These are phyloP conservation scores for Avena atlantica DNA, from an alignment of 176 grass and related monocot genomes.

Conservation along the genomic window DNA sequence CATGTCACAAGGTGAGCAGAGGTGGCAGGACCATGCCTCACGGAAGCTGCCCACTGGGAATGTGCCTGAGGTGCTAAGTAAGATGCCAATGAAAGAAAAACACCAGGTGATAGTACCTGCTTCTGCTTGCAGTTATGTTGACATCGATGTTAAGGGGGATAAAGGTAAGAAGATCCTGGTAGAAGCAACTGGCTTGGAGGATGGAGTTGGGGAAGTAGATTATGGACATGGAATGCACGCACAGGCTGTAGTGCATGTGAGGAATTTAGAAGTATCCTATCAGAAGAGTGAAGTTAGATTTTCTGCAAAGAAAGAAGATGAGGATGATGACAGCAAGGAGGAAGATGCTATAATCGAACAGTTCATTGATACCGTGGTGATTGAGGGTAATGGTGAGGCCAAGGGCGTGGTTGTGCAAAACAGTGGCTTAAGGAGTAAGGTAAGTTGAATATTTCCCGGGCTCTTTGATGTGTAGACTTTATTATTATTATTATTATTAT, in stretches of 20 bases:
- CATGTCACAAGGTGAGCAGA: conserved; percentile 29
- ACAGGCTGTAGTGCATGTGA: conserved; percentile 6
- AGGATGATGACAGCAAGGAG: conserved; percentile 13
- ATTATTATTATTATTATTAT: neutral
- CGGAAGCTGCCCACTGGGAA: conserved; percentile 18
- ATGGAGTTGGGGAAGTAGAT: neutral
- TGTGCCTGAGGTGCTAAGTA: conserved; percentile 30
- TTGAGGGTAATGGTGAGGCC: conserved; percentile 38
- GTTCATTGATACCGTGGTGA: conserved; percentile 31
- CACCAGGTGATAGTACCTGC: conserved; percentile 9
- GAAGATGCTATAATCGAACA: conserved; percentile 49
- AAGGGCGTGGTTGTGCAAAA: conserved; percentile 42
- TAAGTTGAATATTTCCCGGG: conserved; percentile 43
- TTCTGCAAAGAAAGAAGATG: conserved; percentile 30
- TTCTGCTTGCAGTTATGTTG: conserved; percentile 32
- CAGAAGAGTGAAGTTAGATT: conserved; percentile 44
- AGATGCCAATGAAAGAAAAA: conserved; percentile 21
- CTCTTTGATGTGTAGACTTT: neutral
- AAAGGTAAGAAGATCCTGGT: conserved; percentile 29
- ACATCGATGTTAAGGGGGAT: conserved; percentile 24
- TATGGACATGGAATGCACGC: neutral
- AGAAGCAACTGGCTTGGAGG: conserved; percentile 10
- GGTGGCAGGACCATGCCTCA: conserved; percentile 29
- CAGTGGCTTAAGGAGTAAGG: conserved; percentile 59
- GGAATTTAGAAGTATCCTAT: conserved; percentile 33